Base-by-base conservation (phyloP, 768 basidiomycete genomes). In the Tylopilus sp. region DNA sequence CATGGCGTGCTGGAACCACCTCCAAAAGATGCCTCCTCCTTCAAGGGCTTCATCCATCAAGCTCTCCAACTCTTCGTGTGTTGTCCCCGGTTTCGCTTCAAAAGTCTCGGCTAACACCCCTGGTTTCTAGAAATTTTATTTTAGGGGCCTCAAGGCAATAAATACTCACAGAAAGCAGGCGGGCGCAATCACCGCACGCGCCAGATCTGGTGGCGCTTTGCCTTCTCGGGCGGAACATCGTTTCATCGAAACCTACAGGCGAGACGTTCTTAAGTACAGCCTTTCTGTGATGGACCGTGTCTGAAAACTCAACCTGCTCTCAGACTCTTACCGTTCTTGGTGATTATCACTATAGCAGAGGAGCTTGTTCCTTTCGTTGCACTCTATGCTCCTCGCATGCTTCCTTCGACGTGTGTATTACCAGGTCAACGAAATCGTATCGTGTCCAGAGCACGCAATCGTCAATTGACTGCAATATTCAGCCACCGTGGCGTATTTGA, bases 371-470 rank as follows among this genome's bases (percentile, higher is more conserved):
- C 91, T 13, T 76, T 94, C 55, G 80, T 92, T 55, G 89, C 89
- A 23, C 80, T 94, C 53, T 93, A 89, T 61, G 83, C 81, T n/a
- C 91, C 91, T 2, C 81, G 79, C 63, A 78, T 91, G 73, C 80
- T 94, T 23, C 91, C 91, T 1, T 92, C 90, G 3, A 93, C 91
- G 0, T 92, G 90, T 63, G 77, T 93, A 48, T 78, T 94, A 6
- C 88, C 91, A 2, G 83, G 86, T 12, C 91, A 94, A 70, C 81
- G 74, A 63, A 65, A 85, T 73, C 71, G 92, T 71, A 74, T 86
- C 71, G 63, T 74, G 65, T 55, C 75, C 66, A 75, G 82, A 71
- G 67, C 76, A 61, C 58, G 77, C 69, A 62, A 80, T 33, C 68
- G 61, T 50, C 71, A 83, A 59, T 73, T 79, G 13, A 60, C 70